Base-by-base conservation (phyloP, 2,329 filamentous ascomycete genomes). In the Monilinia fructicola region DNA sequence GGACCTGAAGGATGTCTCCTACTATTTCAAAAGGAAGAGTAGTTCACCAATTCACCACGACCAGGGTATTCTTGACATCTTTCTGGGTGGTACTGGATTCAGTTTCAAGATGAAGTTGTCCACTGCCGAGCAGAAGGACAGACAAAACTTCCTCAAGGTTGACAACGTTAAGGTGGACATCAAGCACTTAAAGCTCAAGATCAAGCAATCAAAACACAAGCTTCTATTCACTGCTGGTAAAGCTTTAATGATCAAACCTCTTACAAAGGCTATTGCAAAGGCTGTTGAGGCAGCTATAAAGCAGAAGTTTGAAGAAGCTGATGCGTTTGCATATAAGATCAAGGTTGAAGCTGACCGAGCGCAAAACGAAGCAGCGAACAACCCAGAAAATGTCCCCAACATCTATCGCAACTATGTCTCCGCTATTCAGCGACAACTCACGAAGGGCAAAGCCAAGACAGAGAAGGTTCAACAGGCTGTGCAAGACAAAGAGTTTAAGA, bases 191-290 rank as follows among this genome's bases (percentile, higher is more conserved):
- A 86, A 90, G 73, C 88, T 99, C 81, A 97, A 96, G 82, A 79
- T 99, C 71, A 93, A 93, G 84, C 87, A 97, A 83, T 97, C 93
- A 63, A 96, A 90, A 78, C 93, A 98, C 85, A 99, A 97, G 85
- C 76, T 95, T 16, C 84, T 98, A 28, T 97, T 98, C 78, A 82
- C 81, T 65, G 77, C 97, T 48, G 90, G 94, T 83, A 97, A 97
- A 84, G 92, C 93, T 5, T 77, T 98, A 35, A 83, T 96, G 71
- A 84, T 97, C 76, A 92, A 89, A 80, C 87, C 93, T 38, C 85
- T 60, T 26, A 60, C 58, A 11, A 96, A 95, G 84, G 90, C 90
- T 2, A 80, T 96, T 1, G 94, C 97, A 82, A 92, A 94, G 81
- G 87, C 92, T 73, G 92, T 99, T 79, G 92, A 90, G 78, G 88